A percentile compares a stretch with the other conserved stretches of the same genome.
These are phyloP conservation scores for Xylariomycetidae sp. DNA, from an alignment of 2,329 filamentous ascomycete species.

Conservation along the genomic window DNA sequence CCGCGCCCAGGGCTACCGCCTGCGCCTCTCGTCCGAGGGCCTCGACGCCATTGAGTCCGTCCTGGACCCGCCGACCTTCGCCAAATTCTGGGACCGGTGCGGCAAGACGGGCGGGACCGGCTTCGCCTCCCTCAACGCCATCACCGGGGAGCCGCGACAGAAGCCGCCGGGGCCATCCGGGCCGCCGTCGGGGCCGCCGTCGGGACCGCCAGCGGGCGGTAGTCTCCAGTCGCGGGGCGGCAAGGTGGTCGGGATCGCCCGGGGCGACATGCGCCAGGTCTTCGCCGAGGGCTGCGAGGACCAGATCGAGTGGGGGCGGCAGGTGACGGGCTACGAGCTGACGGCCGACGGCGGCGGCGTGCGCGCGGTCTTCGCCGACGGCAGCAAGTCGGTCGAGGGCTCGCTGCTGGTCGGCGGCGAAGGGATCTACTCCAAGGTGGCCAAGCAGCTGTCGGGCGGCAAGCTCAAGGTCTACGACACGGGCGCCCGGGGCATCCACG, in stretches of 20 bases:
- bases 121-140: conserved; percentile 45
- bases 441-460: conserved; percentile 54
- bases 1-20: conserved; percentile 58
- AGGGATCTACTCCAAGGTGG: conserved; percentile 57
- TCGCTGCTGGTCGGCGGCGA: conserved; percentile 58
- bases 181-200: conserved; percentile 4
- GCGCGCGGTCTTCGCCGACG: conserved; percentile 54
- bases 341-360: conserved; percentile 44
- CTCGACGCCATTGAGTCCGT: conserved; percentile 58
- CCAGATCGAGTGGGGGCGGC: conserved; percentile 49
- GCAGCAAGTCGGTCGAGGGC: conserved; percentile 53
- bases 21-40: conserved; percentile 52
- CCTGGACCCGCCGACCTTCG: conserved; percentile 41
- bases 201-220: conserved; percentile 15
- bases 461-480: conserved; percentile 59
- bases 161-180: conserved; percentile 8
- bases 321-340: conserved; percentile 55
- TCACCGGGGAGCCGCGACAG: conserved; percentile 43
- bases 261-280: conserved; percentile 57
- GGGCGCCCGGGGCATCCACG: conserved; percentile 60
- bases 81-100: conserved; percentile 54
- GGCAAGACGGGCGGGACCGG: conserved; percentile 56
- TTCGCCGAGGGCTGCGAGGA: conserved; percentile 55
- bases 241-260: conserved; percentile 56
- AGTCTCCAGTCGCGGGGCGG: conserved; percentile 47